Percentiles rank a stretch among this genome's conserved stretches.
Conservation (phyloP, 331 rosid genomes). For the Quercus phellos region DNA sequence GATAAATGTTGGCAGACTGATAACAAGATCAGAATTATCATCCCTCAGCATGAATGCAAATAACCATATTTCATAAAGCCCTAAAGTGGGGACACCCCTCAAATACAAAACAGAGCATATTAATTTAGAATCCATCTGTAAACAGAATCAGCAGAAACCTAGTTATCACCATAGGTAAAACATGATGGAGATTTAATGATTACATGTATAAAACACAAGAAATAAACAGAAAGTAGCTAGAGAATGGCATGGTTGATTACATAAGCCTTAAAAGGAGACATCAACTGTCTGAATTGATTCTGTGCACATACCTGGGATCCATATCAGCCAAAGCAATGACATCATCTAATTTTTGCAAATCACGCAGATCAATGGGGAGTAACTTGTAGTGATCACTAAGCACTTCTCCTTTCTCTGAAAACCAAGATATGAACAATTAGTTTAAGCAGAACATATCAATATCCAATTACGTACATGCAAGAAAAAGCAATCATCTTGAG, state of each 20-base stretch:
- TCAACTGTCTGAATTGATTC: neutral
- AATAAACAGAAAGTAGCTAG: neutral
- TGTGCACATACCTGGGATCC: slow-evolving; percentile 69
- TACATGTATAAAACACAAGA: neutral
- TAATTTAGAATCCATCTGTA: neutral
- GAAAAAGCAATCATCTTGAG: neutral
- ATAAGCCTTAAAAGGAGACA: neutral
- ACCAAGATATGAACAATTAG: slow-evolving; percentile 13
- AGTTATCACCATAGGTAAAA: slow-evolving; percentile 1
- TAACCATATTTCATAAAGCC: neutral
- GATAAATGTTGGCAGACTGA: slow-evolving; percentile 99
- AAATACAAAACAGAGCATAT: neutral
- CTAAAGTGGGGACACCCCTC: neutral
- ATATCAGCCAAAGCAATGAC: slow-evolving; percentile 61
- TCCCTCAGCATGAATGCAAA: slow-evolving; percentile 17
- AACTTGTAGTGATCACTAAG: slow-evolving; percentile 74
- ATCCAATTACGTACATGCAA: neutral
- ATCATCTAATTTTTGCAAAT: slow-evolving; percentile 47
- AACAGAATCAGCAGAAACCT: slow-evolving; percentile 3
- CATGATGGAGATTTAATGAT: slow-evolving; percentile 4
- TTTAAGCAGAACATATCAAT: slow-evolving; percentile 1
- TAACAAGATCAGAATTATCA: slow-evolving; percentile 58
- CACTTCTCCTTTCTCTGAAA: slow-evolving; percentile 89
- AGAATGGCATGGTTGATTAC: neutral
- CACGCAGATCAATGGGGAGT: slow-evolving; percentile 82